Base-by-base conservation (phyloP, 2,329 filamentous ascomycete genomes). In the Ophiocordyceps camponoti-saundersi region DNA sequence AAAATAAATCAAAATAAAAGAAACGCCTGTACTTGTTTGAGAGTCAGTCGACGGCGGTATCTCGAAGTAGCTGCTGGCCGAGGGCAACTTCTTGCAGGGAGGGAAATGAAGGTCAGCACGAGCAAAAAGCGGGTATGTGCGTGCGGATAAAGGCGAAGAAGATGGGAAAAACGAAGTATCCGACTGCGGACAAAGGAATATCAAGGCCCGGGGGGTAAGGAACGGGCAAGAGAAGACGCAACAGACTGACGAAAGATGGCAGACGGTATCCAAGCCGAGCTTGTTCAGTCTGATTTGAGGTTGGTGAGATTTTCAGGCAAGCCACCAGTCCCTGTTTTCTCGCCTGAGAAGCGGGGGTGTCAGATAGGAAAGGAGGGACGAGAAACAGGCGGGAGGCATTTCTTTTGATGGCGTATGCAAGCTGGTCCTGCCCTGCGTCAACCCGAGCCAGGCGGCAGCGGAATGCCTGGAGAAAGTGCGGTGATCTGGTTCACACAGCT, bases 401-500 rank as follows among this genome's bases (percentile, higher is more conserved):
- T 59, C 59, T 58, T 61, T 59, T 63, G 53, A 53, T 51, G 53
- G 54, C 52, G 52, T 57, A 59, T 63, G 61, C 59, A 58, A 52
- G 54, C 55, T 20, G 51, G 50, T 51, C 53, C 50, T 58, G 55
- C 57, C 53, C 54, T 59, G 57, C 57, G 48, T 59, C 50, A 50
- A 60, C 51, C 44, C 40, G 45, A 52, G 47, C 42, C 48, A 52
- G 46, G 46, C 39, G 21, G 34, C 22, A 45, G 36, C 29, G 29
- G 39, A 42, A 45, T 48, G 34, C 42, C 45, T 45, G 23, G 41
- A 23, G 34, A 44, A 43, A 44, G 29, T 43, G 15, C 40, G 29
- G 34, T 42, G 47, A 48, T 36, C 39, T 44, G 47, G 44, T 20
- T 21, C 44, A 32, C 29, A 29, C 3, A 46, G 44, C 26, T 23